Base-by-base conservation (phyloP, 306 rosid genomes). In the Vigna radiata region DNA sequence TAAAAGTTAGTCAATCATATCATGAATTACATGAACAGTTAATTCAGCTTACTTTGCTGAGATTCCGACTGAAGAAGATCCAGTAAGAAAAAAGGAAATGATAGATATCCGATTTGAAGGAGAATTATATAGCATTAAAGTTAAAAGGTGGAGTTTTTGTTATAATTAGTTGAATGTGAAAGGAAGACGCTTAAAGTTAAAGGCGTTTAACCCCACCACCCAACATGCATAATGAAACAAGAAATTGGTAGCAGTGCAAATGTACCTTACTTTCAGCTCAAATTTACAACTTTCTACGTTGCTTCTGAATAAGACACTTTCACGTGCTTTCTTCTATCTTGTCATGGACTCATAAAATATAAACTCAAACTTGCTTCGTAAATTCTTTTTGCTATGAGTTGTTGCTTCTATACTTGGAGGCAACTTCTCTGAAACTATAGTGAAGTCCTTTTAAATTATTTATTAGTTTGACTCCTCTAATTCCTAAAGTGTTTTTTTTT, bases 21-120 rank as follows among this genome's bases (percentile, higher is more conserved):
- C 8, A 9, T 37, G 43, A 37, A 7, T 37, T 37, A 37, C 43
- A 37, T 37, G 43, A 37, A 2, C 43, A 37, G 43, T 7, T 1
- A 37, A 7, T 7, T 37, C 9, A 25, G 27, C 27, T 25, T 25
- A 37, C 43, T 37, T 7, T 37, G 8, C 73, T 69, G 75, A 50
- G 63, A 59, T 79, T 78, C 86, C 88, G 16, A 81, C 23, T 3
- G n/a, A 59, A 36, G 79, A 59, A 21, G 81, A 90, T 61, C 72
- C 83, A 68, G 75, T 58, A 58, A 70, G 43, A 44, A 79, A 21
- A 56, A 59, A 76, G 66, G 70, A 53, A 25, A 62, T 78, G 77
- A 77, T 84, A 44, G 13, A 27, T 64, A 29, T 29, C 5, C 1
- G 4, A 13, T 70, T 73, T 87, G 8, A 72, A 78, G 68, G 61